Evolutionary conservation across 2,329 filamentous ascomycete genomes (phyloP), one percentile per base, ranked within the genome.

Genomic region (Periconia sp.): DNA sequence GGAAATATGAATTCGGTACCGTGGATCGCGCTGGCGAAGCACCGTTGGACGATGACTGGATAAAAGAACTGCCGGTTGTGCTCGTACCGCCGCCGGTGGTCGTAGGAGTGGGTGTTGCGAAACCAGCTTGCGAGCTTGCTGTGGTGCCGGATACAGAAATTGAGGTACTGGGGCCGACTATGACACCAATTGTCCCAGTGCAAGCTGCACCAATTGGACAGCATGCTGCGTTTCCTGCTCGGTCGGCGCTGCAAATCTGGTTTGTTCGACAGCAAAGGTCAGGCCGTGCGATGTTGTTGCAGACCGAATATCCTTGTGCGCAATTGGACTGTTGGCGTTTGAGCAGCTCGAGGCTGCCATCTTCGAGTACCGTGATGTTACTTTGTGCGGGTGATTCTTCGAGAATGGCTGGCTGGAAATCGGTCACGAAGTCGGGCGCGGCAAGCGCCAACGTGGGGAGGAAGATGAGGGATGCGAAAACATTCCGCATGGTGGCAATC

Each of bases 221-320:
- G 75, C 85, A 87, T 20, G 84, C 85, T 50, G 86, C 80, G 56
- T 85, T 77, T 50, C 83, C 78, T 37, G 78, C 81, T 41, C 72
- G 70, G 69, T 87, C 85, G 47, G 78, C 76, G 41, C 80, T 78
- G 73, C 85, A 87, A 52, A 78, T 75, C 19, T 82, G 78, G 46
- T 75, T 76, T 41, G 74, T 70, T 33, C 73, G 74, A 69, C 85
- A 87, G 76, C 85, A 87, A 50, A 83, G 76, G 40, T 76, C 76
- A 2, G 80, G 71, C 6, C 80, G 80, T 49, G 79, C 81, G 40
- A 84, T 68, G 54, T 77, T 76, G 31, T 74, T 73, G 71, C 85
- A 87, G 42, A 76, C 73, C 53, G 74, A 77, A 72, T 82, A 84
- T 52, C 76, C 77, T 18, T 65, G 71, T 7, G 81, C 81, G 68